Evolutionary conservation across 768 basidiomycete species (phyloP).

Genomic region (Daedaleopsis sinensis): DNA sequence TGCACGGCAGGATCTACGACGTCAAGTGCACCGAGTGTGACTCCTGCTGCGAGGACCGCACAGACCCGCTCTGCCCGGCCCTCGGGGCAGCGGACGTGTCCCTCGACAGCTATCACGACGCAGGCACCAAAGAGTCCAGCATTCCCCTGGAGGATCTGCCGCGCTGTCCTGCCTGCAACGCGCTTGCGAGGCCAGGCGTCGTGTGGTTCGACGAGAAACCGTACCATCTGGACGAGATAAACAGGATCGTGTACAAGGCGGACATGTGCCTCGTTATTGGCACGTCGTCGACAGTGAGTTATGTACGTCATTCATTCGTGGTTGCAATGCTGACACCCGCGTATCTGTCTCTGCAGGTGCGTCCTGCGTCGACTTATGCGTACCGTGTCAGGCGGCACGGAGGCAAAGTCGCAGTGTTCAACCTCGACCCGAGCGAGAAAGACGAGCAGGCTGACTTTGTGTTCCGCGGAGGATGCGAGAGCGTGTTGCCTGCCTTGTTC

Average conservation of each 20-base stretch:
- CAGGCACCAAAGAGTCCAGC: slow-evolving; percentile 10
- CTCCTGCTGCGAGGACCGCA: slow-evolving; percentile 42
- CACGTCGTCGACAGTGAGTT: too few relatives aligned
- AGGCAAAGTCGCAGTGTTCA: slow-evolving; percentile 41
- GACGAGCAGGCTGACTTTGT: slow-evolving; percentile 50
- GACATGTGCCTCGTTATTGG: too few relatives aligned
- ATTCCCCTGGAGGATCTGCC: slow-evolving; percentile 32
- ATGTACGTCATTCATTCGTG: too few relatives aligned
- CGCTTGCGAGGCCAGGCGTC: too few relatives aligned
- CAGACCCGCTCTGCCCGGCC: slow-evolving; percentile 30
- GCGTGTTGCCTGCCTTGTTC: background rate
- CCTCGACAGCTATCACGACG: slow-evolving; percentile 22
- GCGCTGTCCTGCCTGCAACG: slow-evolving; percentile 32
- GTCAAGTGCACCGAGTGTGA: slow-evolving; percentile 40
- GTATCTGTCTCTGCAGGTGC: slow-evolving; percentile 26
- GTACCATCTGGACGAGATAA: too few relatives aligned
- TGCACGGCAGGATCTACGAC: slow-evolving; percentile 62
- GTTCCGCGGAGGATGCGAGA: slow-evolving; percentile 52
- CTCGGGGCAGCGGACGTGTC: slow-evolving; percentile 19
- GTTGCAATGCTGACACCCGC: slow-evolving; percentile 27
- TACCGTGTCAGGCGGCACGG: slow-evolving; percentile 28
- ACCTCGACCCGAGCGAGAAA: slow-evolving; percentile 34
- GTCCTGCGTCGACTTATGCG: slow-evolving; percentile 36
- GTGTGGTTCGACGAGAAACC: too few relatives aligned
- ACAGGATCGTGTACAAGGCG: too few relatives aligned